Evolutionary conservation across 2,329 filamentous ascomycete genomes (phyloP).

Genomic region (Colletotrichum incanum): DNA sequence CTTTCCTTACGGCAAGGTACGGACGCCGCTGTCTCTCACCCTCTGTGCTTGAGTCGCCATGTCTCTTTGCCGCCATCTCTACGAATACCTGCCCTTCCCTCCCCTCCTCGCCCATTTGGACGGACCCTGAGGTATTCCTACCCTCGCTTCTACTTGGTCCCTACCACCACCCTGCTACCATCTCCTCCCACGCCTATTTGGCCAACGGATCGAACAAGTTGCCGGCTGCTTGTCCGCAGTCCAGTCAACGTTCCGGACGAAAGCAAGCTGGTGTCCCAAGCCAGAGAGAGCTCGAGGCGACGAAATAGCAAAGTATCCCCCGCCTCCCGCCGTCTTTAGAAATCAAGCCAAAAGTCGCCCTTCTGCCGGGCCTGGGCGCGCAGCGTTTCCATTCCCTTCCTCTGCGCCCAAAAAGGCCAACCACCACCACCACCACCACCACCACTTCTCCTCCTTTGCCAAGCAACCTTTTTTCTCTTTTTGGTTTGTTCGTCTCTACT

Average conservation of each 20-base stretch:
- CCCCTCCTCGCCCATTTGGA: slow-evolving; percentile 1
- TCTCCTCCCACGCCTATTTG: neutral
- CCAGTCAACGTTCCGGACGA: slow-evolving; percentile 28
- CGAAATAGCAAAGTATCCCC: slow-evolving; percentile 35
- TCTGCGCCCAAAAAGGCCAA: slow-evolving; percentile 10
- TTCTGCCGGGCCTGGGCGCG: slow-evolving; percentile 15
- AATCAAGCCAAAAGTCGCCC: slow-evolving; percentile 37
- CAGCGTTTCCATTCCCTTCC: slow-evolving; percentile 17
- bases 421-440: slow-evolving; percentile 6
- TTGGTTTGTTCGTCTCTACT: neutral
- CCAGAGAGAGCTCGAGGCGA: slow-evolving; percentile 3
- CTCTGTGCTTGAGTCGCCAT: neutral
- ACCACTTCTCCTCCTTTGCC: slow-evolving; percentile 4
- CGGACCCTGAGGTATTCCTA: slow-evolving; percentile 15
- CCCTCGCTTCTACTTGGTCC: slow-evolving; percentile 10
- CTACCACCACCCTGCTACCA: neutral
- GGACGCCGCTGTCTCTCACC: slow-evolving; percentile 9
- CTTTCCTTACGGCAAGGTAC: slow-evolving; percentile 36
- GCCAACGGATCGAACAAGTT: slow-evolving; percentile 12
- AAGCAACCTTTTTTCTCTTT: neutral
- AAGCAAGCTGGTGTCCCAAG: slow-evolving; percentile 14
- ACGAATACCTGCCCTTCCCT: slow-evolving; percentile 17
- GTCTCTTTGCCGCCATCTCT: neutral
- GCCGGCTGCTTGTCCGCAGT: slow-evolving; percentile 7
- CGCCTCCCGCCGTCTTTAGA: slow-evolving; percentile 38